These are phyloP conservation scores for Ilyonectria destructans DNA, from an alignment of 2,329 filamentous ascomycete species.

Conservation along the genomic window DNA sequence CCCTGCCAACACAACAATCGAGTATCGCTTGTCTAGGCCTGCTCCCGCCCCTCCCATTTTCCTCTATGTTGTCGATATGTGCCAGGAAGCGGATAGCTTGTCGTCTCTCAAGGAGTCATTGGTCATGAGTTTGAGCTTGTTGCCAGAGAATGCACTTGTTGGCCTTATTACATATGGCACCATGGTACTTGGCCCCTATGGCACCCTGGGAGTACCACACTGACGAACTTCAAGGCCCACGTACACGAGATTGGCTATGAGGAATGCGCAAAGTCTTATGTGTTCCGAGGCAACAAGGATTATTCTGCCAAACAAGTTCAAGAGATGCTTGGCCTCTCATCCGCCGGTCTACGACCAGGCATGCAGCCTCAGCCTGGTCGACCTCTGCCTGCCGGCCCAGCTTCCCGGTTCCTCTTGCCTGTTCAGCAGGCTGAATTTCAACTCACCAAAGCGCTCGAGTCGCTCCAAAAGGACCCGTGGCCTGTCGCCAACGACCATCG, in stretches of 20 bases:
- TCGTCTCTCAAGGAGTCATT: slow-evolving; percentile 88
- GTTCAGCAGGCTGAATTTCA: slow-evolving; percentile 98
- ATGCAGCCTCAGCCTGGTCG: slow-evolving; percentile 83
- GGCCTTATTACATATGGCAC: slow-evolving; percentile 92
- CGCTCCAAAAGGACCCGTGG: slow-evolving; percentile 97
- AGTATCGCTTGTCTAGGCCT: slow-evolving; percentile 85
- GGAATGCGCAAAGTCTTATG: slow-evolving; percentile 98
- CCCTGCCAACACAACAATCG: slow-evolving; percentile 88
- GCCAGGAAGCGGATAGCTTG: slow-evolving; percentile 90
- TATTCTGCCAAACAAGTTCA: slow-evolving; percentile 99
- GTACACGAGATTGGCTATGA: slow-evolving; percentile 98
- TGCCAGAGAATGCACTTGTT: slow-evolving; percentile 86
- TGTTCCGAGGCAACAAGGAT: slow-evolving; percentile 98
- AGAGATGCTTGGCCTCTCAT: slow-evolving; percentile 93
- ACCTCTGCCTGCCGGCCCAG: slow-evolving; percentile 83
- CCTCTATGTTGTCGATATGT: slow-evolving; percentile 89
- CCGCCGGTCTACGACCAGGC: slow-evolving; percentile 81
- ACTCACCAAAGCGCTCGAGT: slow-evolving; percentile 94
- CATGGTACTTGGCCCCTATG: slow-evolving; percentile 75
- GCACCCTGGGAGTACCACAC: background rate
- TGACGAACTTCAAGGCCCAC: slow-evolving; percentile 76
- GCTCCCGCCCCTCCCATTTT: slow-evolving; percentile 92
- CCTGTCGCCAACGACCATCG: slow-evolving; percentile 95
- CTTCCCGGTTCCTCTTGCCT: slow-evolving; percentile 91
- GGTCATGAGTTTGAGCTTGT: slow-evolving; percentile 86